Evolutionary conservation across 805 yeast species (phyloP), one percentile per base, ranked within the genome.

Genomic region (Candida peoriensis): DNA sequence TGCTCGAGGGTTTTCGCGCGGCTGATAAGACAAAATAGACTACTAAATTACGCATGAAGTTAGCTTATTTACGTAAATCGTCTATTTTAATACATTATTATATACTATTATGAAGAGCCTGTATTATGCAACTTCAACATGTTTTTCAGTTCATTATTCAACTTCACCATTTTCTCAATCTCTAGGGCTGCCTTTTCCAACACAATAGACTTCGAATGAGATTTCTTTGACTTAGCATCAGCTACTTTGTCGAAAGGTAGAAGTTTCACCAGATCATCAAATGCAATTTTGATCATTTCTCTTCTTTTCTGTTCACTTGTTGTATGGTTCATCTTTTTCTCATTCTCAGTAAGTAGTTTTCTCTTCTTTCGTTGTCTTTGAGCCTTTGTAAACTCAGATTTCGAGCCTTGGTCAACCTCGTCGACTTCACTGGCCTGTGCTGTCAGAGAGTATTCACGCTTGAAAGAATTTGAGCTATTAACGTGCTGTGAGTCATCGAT

Each of bases 281-380:
- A 49, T 2, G 55, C 43, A 2, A 46, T 48, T 25, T 54, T 54
- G 15, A 54, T 52, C 27, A 43, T 18, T 2, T 38, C 42, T 20
- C 58, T 32, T 24, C 58, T 38, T 30, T 43, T 41, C 28, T 52
- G 50, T 28, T 54, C 58, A 41, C 55, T 50, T 8, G 50, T 42
- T 1, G 42, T 47, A 23, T 54, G 58, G 22, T 50, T 52, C 7
- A 28, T 15, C 26, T 52, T 52, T 36, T 54, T 54, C 26, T 54
- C 46, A 8, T 50, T 55, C 12, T 50, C 56, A 2, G 52, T 39
- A 1, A 54, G 36, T 2, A 44, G 24, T 20, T 43, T 47, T 14
- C 49, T 32, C 17, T 39, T 48, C 28, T 50, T 52, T 12, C 41
- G 29, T 8, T 30, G 28, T 10, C 16, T 25, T 4, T 18, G 4